phyloP scores from a whole-genome alignment of 257 asterid species.

The Verbascum thapsus region DNA sequence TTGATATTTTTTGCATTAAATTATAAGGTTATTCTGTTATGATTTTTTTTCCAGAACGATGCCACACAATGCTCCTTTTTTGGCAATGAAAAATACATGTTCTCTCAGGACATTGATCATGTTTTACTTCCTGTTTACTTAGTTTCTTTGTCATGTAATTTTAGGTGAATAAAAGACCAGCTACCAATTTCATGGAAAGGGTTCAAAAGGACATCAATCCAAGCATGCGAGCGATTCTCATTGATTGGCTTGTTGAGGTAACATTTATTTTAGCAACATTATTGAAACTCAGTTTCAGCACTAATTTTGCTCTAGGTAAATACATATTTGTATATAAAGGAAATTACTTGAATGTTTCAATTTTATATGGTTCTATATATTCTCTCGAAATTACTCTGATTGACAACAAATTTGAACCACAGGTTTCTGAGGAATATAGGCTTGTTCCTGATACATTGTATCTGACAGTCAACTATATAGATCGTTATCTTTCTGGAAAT shows the following conservation, averaged over 20 bases:
- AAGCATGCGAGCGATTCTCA: slow-evolving; percentile 57
- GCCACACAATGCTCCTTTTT: neutral
- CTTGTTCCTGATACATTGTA: slow-evolving; percentile 90
- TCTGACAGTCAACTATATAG: slow-evolving; percentile 85
- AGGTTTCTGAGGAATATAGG: slow-evolving; percentile 93
- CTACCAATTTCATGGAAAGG: slow-evolving; percentile 56
- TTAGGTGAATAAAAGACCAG: slow-evolving; percentile 73
- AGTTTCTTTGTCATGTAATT: slow-evolving; percentile 17
- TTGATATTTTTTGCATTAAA: neutral
- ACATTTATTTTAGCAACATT: neutral
- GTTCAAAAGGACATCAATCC: slow-evolving; percentile 56
- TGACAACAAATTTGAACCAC: slow-evolving; percentile 23
- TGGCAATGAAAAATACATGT: neutral
- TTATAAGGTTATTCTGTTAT: neutral
- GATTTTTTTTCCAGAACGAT: neutral
- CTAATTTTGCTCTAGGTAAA: neutral
- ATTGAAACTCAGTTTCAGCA: neutral
- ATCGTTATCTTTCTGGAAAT: slow-evolving; percentile 94
- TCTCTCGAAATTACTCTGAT: neutral
- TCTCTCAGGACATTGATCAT: neutral
- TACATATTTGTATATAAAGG: neutral
- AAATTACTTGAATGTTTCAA: neutral
- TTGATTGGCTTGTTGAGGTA: slow-evolving; percentile 95
- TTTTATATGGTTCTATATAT: neutral
- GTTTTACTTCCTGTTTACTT: neutral